Evolutionary conservation across 2,329 filamentous ascomycete genomes (phyloP).

Genomic region (Zalaria sp.): DNA sequence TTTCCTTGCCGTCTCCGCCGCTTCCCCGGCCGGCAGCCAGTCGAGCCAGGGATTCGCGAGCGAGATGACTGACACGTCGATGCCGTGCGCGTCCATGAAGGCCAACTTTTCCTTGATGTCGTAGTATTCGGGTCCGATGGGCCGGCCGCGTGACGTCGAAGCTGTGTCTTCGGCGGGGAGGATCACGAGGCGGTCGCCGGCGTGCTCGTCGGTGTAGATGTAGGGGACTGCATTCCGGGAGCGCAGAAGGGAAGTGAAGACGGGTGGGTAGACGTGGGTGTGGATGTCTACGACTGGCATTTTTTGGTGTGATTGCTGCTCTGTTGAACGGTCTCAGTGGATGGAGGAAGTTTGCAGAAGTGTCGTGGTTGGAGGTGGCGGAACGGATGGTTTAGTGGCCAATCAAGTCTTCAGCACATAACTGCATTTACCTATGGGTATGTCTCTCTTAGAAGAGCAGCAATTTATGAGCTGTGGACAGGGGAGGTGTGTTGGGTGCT

Average conservation of each 20-base stretch:
- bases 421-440: no score
- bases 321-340: neutral
- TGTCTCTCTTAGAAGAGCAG: no score
- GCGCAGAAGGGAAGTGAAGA: constrained; percentile 43
- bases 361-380: neutral
- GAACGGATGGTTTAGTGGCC: no score
- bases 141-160: constrained; percentile 50
- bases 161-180: constrained; percentile 35
- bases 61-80: constrained; percentile 72
- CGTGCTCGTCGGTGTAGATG: constrained; percentile 45
- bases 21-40: constrained; percentile 52
- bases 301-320: neutral
- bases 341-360: neutral
- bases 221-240: constrained; percentile 51
- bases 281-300: constrained; percentile 42
- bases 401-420: no score
- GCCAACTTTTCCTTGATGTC: constrained; percentile 65
- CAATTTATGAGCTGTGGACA: no score
- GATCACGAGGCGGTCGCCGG: constrained; percentile 53
- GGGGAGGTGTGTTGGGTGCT: no score
- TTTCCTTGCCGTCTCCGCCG: constrained; percentile 45
- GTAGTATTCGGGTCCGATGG: constrained; percentile 71
- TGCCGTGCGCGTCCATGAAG: constrained; percentile 78
- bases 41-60: constrained; percentile 92
- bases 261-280: constrained; percentile 49